Percentiles rank a stretch among this genome's conserved stretches.
These are phyloP conservation scores for Huntiella bhutanensis DNA, from an alignment of 2,329 filamentous ascomycete genomes.

Conservation along the genomic window DNA sequence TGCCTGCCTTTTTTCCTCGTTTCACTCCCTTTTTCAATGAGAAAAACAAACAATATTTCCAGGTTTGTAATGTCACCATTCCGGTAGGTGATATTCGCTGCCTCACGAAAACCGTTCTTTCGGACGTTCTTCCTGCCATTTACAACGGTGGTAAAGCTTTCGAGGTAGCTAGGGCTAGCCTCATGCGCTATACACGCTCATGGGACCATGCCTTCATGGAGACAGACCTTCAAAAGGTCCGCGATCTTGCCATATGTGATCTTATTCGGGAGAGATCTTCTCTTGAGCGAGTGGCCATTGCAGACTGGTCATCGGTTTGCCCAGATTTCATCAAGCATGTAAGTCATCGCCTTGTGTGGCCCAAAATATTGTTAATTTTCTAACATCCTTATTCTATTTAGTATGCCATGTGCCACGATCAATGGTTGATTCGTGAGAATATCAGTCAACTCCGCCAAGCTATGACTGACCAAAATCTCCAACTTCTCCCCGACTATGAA, in stretches of 20 bases:
- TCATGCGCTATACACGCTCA: slow-evolving; percentile 58
- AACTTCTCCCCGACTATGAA: slow-evolving; percentile 89
- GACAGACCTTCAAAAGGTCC: slow-evolving; percentile 62
- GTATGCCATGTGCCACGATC: slow-evolving; percentile 91
- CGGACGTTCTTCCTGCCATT: slow-evolving; percentile 39
- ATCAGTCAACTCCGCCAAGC: slow-evolving; percentile 72
- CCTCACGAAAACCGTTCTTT: slow-evolving; percentile 50
- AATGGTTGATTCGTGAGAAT: slow-evolving; percentile 90
- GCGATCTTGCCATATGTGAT: slow-evolving; percentile 65
- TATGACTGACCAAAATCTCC: slow-evolving; percentile 90
- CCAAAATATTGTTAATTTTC: not conserved
- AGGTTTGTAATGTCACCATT: slow-evolving; percentile 45
- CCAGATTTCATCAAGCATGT: slow-evolving; percentile 73
- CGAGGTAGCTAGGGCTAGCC: slow-evolving; percentile 40
- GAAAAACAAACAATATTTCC: slow-evolving; percentile 38
- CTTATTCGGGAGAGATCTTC: slow-evolving; percentile 52
- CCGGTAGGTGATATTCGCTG: slow-evolving; percentile 66
- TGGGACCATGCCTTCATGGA: slow-evolving; percentile 47
- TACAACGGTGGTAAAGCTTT: slow-evolving; percentile 33
- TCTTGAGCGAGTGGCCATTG: slow-evolving; percentile 42
- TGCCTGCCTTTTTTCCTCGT: slow-evolving; percentile 48
- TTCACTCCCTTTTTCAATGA: slow-evolving; percentile 51
- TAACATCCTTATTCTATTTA: slow-evolving; percentile 18
- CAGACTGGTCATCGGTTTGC: slow-evolving; percentile 49
- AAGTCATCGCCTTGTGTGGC: slow-evolving; percentile 22